Evolutionary conservation across 768 basidiomycete species (phyloP).

Genomic region (Russula brevipes): DNA sequence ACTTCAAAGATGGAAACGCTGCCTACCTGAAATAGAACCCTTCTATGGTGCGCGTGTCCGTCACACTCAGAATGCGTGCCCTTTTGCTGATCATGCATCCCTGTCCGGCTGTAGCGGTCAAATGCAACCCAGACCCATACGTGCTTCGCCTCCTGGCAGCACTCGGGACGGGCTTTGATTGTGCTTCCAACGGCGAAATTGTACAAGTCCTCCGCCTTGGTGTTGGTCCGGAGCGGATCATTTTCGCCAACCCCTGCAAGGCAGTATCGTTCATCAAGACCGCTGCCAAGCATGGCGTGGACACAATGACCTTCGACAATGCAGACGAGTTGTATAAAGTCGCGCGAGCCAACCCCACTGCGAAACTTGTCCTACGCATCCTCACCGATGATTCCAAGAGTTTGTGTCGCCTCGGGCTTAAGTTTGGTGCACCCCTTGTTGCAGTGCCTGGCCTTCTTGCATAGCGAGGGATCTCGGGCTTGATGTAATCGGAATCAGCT

Average conservation of each 20-base stretch:
- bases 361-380: slow-evolving; percentile 89
- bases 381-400: slow-evolving; percentile 97
- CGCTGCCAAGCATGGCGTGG: slow-evolving; percentile 72
- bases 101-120: slow-evolving; percentile 59
- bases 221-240: slow-evolving; percentile 75
- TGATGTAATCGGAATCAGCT: slow-evolving; percentile 90
- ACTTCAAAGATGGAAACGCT: slow-evolving; percentile 72
- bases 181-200: slow-evolving; percentile 94
- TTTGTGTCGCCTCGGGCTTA: slow-evolving; percentile 87
- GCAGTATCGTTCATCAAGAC: slow-evolving; percentile 87
- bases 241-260: slow-evolving; percentile 99
- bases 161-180: slow-evolving; percentile 92
- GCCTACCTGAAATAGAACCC: slow-evolving; percentile 82
- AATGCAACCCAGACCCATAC: slow-evolving; percentile 97
- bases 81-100: slow-evolving; percentile 51
- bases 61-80: slow-evolving; percentile 27
- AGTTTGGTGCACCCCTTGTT: slow-evolving; percentile 89
- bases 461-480: slow-evolving; percentile 75
- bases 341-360: slow-evolving; percentile 68
- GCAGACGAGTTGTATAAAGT: slow-evolving; percentile 94
- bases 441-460: slow-evolving; percentile 72
- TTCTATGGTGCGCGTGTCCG: slow-evolving; percentile 72
- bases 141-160: slow-evolving; percentile 86
- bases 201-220: slow-evolving; percentile 67
- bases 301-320: slow-evolving; percentile 98